A percentile compares a stretch with the other conserved stretches of the same genome.
These are phyloP conservation scores for Vicia sativa DNA, from an alignment of 306 rosid species.

Conservation along the genomic window DNA sequence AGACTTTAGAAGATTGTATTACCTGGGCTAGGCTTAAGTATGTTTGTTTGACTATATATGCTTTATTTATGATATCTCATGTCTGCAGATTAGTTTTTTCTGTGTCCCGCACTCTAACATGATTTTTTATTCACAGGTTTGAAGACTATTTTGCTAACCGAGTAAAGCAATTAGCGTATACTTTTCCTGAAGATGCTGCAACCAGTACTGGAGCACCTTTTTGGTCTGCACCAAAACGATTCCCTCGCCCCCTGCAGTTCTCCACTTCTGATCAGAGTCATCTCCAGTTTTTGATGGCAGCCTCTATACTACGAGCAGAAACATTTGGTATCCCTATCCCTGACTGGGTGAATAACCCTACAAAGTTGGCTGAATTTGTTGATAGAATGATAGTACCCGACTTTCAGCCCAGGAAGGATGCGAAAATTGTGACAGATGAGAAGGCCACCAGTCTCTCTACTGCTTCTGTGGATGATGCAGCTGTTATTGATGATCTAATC, in stretches of 20 bases:
- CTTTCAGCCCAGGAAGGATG: conserved; percentile 84
- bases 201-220: conserved; percentile 94
- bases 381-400: conserved; percentile 79
- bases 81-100: conserved; percentile 12
- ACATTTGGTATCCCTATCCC: conserved; percentile 89
- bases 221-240: conserved; percentile 99
- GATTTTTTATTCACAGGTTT: conserved; percentile 58
- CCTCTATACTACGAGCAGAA: conserved; percentile 81
- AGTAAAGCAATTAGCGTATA: conserved; percentile 86
- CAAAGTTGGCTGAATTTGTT: conserved; percentile 72
- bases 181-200: conserved; percentile 94
- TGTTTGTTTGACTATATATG: conserved; percentile 25
- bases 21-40: conserved; percentile 93
- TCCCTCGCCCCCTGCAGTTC: conserved; percentile 85
- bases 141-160: conserved; percentile 91
- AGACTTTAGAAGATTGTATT: conserved; percentile 79
- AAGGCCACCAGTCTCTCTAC: conserved; percentile 75
- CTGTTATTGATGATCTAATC: conserved; percentile 72
- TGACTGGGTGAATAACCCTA: conserved; percentile 76
- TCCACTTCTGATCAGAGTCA: conserved; percentile 72
- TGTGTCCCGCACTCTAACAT: background rate
- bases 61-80: background rate
- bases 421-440: conserved; percentile 87
- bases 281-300: conserved; percentile 81
- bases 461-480: conserved; percentile 85